Evolutionary conservation across 2,329 filamentous ascomycete species (phyloP).

Genomic region (Escovopsis sp.): DNA sequence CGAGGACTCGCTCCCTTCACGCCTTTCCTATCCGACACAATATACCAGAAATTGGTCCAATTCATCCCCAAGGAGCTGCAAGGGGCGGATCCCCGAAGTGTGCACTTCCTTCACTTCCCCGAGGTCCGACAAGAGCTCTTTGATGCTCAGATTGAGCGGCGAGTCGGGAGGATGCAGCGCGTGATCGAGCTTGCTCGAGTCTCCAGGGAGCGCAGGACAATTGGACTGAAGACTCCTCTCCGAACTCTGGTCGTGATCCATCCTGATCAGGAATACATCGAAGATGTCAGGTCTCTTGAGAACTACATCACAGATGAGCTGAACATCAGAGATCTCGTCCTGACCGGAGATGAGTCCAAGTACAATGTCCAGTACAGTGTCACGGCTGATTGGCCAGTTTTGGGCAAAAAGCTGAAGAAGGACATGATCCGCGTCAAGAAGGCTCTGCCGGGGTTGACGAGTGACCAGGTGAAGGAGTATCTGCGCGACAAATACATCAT

Average conservation of each 20-base stretch:
- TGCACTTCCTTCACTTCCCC: constrained; percentile 87
- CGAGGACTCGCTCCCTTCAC: constrained; percentile 86
- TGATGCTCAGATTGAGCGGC: constrained; percentile 70
- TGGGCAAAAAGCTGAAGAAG: constrained; percentile 96
- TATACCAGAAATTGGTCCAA: constrained; percentile 71
- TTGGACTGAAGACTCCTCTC: constrained; percentile 81
- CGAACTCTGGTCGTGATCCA: constrained; percentile 86
- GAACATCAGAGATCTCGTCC: constrained; percentile 72
- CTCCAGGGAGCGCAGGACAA: constrained; percentile 68
- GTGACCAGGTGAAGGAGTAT: constrained; percentile 68
- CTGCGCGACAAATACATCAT: constrained; percentile 57
- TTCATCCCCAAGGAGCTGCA: constrained; percentile 61
- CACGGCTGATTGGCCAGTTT: constrained; percentile 78
- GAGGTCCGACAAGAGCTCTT: constrained; percentile 81
- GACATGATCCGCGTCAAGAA: constrained; percentile 86
- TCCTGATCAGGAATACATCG: constrained; percentile 64
- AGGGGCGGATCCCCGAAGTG: constrained; percentile 63
- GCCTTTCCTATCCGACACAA: constrained; percentile 88
- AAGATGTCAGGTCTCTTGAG: constrained; percentile 74
- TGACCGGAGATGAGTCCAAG: constrained; percentile 74
- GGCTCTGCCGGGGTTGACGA: constrained; percentile 64
- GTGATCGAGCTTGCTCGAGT: constrained; percentile 85
- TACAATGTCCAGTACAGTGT: constrained; percentile 90
- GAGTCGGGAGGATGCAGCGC: constrained; percentile 82
- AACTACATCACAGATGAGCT: constrained; percentile 85